Evolutionary conservation across 768 basidiomycete genomes (phyloP).

Genomic region (Tricholoma matsutake): DNA sequence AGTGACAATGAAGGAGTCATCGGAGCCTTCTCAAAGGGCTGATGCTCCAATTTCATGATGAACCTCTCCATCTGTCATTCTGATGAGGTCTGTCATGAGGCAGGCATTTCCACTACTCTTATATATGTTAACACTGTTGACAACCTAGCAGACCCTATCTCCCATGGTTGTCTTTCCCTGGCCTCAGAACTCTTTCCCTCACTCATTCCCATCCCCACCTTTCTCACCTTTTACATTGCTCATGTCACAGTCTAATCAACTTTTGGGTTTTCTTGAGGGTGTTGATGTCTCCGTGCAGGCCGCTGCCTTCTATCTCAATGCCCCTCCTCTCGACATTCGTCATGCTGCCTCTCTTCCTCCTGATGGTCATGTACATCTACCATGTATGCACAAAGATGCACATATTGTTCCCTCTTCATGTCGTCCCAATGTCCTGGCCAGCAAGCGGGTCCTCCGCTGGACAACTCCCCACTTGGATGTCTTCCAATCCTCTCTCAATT

Average conservation of each 20-base stretch:
- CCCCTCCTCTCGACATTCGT: not conserved
- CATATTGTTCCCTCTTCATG: conserved; percentile 5
- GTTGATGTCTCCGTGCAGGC: too few species aligned
- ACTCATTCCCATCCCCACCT: conserved; percentile 1
- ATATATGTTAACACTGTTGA: too few species aligned
- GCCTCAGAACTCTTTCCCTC: conserved; percentile 12
- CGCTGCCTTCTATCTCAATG: conserved; percentile 2
- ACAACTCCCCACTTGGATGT: conserved; percentile 11
- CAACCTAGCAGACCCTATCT: conserved; percentile 32
- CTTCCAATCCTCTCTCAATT: conserved; percentile 1
- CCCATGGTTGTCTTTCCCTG: conserved; percentile 13
- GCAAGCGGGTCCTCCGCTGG: conserved; percentile 14
- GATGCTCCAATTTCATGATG: too few species aligned
- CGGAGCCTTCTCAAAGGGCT: too few species aligned
- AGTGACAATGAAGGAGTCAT: too few species aligned
- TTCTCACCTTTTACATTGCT: conserved; percentile 2
- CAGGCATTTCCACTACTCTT: too few species aligned
- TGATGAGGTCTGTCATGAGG: too few species aligned
- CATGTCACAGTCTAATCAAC: not conserved
- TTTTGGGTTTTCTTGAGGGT: not conserved
- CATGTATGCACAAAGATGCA: not conserved
- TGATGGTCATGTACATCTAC: conserved; percentile 4
- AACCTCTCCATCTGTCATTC: too few species aligned
- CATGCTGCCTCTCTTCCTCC: conserved; percentile 3
- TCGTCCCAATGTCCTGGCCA: conserved; percentile 16